Conservation (phyloP, 176 grass and related monocot species). For the Oryza glaberrima region DNA sequence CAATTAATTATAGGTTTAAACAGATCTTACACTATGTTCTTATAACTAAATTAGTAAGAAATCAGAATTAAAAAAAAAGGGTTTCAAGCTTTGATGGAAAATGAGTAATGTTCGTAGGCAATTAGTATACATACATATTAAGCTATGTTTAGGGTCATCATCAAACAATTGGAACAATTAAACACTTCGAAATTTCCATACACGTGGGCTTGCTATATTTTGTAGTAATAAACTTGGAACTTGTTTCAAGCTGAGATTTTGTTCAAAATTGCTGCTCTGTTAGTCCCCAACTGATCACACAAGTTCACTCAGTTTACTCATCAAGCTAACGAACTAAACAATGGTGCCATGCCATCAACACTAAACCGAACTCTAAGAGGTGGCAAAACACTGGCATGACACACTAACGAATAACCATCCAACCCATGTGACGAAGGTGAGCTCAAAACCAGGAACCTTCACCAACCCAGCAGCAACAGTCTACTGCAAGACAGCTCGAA, state of each 20-base stretch:
- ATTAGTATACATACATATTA: not conserved
- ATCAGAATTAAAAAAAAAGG: not conserved
- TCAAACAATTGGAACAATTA: not conserved
- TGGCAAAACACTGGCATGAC: no score
- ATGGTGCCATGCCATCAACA: not conserved
- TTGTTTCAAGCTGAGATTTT: not conserved
- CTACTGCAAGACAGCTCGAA: not conserved
- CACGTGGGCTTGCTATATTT: not conserved
- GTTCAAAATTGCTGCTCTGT: not conserved
- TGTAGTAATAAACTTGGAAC: not conserved
- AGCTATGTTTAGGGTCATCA: not conserved
- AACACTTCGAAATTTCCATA: not conserved
- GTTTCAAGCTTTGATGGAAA: not conserved
- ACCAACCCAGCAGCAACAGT: not conserved
- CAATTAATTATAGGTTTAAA: not conserved
- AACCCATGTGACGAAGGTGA: not conserved
- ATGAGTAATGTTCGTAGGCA: not conserved
- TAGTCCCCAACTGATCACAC: not conserved
- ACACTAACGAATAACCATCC: not conserved
- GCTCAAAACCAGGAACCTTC: not conserved
- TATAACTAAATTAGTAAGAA: not conserved
- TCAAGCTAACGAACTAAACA: not conserved
- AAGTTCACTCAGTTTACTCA: not conserved
- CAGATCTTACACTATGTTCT: not conserved
- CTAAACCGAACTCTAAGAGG: not conserved